Base-by-base conservation (phyloP, 2,329 filamentous ascomycete species). In the Torrubiella hemipterigena region DNA sequence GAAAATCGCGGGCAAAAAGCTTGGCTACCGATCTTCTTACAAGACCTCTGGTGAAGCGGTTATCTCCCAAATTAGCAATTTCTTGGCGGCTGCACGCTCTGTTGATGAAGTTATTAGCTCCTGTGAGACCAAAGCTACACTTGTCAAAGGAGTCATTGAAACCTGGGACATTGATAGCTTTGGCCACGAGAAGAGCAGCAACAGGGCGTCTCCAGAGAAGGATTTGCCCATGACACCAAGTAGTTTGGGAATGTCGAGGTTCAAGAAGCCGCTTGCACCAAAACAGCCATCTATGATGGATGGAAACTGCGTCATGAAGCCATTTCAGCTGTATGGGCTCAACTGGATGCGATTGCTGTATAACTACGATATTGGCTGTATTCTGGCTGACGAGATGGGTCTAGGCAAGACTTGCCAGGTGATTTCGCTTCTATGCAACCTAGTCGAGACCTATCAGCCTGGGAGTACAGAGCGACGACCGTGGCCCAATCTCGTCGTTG, bases 331-430 rank as follows among this genome's bases (percentile, higher is more conserved):
- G 14, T 85, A 93, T 18, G 91, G 91, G 4, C 69, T 98, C 31
- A 96, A 96, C 50, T 98, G 91, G 91, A 70, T 98, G 48, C 76
- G 78, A 33, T 59, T 96, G 27, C 67, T 98, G 11, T 93, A 85
- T 58, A 68, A 77, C 31, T 77, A 82, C 35, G 68, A 77, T 17
- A 70, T 93, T 31, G 89, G 84, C 27, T 89, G 86, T 39, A 96
- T 98, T 34, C 65, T 98, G 13, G 91, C 91, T 2, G 91, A 98
- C 50, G 91, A 98, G 50, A 98, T 98, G 91, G 91, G 83, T 31
- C 63, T 89, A 24, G 91, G 91, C 27, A 98, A 98, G 64, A 98
- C 91, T 1, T 95, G 86, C 45, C 89, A 98, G 48, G 85, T 96
- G 38, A 94, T 98, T 43, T 77, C 85, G 0, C 85, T 98, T 46